Evolutionary conservation across 345 rosid species (phyloP), one percentile per base, ranked within the genome.

Genomic region (Citrus inodora): DNA sequence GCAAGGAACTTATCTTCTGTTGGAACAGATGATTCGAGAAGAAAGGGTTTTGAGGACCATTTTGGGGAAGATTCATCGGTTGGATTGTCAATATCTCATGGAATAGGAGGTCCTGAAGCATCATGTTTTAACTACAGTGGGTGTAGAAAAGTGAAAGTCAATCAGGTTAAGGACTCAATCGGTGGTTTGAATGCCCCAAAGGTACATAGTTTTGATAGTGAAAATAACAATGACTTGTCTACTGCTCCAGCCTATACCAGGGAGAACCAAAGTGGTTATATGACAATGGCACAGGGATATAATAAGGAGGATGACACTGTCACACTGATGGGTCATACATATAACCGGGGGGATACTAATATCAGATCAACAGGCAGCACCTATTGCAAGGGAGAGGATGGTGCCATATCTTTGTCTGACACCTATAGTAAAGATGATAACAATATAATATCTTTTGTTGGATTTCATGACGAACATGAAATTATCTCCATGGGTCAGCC

Each of bases 401-500:
- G 30, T 79, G 76, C 67, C 7, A 56, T 85, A 48, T 80, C 89
- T 22, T 63, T 87, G 10, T 73, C 71, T 72, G 83, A 82, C 21
- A n/a, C 78, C 59, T 89, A 85, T 69, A 79, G 83, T 35, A 89
- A 88, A 79, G 95, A 87, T 14, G 94, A 87, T 35, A 77, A 88
- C 74, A 86, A 76, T 71, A 83, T 87, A 70, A 86, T 92, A 71
- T 89, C 93, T 48, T 95, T 95, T 79, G 89, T 86, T 67, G 90
- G 85, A 38, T 85, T 90, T 71, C 87, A 80, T 22, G 90, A 86
- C 40, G 93, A 85, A 13, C 86, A 85, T 25, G 87, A 84, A 73
- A 83, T 86, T 67, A 83, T 87, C 55, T 87, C 90, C 32, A 77
- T 82, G 58, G 86, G 83, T 37, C 78, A 82, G 79, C 76, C 87